Conservation (phyloP, 306 rosid genomes). For the Oxytropis ochrocephala region DNA sequence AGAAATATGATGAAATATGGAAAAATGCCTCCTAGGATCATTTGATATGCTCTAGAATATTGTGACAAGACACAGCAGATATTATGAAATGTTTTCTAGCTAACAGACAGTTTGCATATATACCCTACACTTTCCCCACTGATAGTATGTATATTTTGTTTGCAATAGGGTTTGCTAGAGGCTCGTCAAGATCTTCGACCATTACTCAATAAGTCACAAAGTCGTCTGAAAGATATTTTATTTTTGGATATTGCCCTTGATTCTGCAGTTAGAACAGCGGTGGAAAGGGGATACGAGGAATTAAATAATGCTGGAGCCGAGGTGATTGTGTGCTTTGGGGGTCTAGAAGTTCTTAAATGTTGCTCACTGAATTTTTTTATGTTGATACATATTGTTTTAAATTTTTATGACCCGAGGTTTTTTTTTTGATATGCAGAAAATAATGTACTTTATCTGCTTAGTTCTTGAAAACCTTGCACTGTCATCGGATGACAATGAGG, state of each 20-base stretch:
- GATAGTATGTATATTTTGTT: conserved; percentile 1
- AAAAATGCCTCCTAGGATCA: not conserved
- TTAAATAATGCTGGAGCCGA: conserved; percentile 75
- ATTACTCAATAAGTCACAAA: conserved; percentile 53
- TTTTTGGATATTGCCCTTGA: conserved; percentile 97
- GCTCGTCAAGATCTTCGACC: conserved; percentile 84
- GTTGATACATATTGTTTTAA: not conserved
- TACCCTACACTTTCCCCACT: conserved; percentile 10
- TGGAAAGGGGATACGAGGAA: conserved; percentile 86
- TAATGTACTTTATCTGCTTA: conserved; percentile 67
- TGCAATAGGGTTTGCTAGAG: conserved; percentile 78
- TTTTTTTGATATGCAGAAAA: conserved; percentile 57
- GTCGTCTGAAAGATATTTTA: conserved; percentile 87
- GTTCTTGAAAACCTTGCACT: conserved; percentile 89
- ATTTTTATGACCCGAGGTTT: not conserved
- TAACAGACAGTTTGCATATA: not conserved
- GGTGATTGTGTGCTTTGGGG: conserved; percentile 37
- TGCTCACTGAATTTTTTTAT: not conserved
- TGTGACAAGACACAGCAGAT: not conserved
- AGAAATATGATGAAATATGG: not conserved
- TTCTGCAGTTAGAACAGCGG: conserved; percentile 89
- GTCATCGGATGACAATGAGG: conserved; percentile 79
- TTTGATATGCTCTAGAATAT: not conserved
- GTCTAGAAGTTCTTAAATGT: not conserved
- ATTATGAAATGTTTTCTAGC: not conserved